phyloP scores from a whole-genome alignment of 2,329 filamentous ascomycete genomes.

The Truncatella angustata region DNA sequence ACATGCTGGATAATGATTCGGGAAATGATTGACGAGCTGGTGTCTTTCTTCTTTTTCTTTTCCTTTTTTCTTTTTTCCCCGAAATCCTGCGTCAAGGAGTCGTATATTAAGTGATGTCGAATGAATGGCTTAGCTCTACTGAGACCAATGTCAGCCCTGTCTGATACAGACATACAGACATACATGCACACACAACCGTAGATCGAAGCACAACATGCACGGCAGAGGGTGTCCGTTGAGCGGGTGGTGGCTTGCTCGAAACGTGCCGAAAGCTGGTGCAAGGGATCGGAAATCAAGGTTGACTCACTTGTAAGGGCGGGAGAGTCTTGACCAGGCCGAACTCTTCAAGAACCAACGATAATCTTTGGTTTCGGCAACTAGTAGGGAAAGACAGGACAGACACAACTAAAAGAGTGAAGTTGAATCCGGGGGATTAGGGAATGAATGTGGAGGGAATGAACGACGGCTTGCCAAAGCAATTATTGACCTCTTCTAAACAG shows the following conservation, averaged over 20 bases:
- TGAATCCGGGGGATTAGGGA: conserved; percentile 33
- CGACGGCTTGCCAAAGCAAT: conserved; percentile 26
- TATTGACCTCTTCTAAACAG: conserved; percentile 22
- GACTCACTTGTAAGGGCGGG: conserved; percentile 27
- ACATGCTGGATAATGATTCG: conserved; percentile 25
- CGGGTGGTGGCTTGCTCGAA: too few species aligned
- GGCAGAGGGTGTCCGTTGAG: too few species aligned
- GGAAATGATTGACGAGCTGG: background rate
- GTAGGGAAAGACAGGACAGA: conserved; percentile 43
- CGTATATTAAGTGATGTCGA: conserved; percentile 11
- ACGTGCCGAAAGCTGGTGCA: too few species aligned
- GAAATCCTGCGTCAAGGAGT: conserved; percentile 20
- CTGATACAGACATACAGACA: too few species aligned
- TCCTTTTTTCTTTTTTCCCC: conserved; percentile 12
- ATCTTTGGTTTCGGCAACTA: conserved; percentile 15
- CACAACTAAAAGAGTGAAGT: conserved; percentile 47
- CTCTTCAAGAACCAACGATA: conserved; percentile 25
- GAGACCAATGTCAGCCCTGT: too few species aligned
- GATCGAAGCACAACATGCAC: too few species aligned
- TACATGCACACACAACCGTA: too few species aligned
- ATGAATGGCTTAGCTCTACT: conserved; percentile 15
- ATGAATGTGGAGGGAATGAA: conserved; percentile 36
- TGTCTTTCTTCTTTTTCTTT: too few species aligned
- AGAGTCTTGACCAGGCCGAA: conserved; percentile 28
- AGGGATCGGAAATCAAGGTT: background rate